phyloP scores from a whole-genome alignment of 805 yeast species.

The Spencermartinsiella europaea region DNA sequence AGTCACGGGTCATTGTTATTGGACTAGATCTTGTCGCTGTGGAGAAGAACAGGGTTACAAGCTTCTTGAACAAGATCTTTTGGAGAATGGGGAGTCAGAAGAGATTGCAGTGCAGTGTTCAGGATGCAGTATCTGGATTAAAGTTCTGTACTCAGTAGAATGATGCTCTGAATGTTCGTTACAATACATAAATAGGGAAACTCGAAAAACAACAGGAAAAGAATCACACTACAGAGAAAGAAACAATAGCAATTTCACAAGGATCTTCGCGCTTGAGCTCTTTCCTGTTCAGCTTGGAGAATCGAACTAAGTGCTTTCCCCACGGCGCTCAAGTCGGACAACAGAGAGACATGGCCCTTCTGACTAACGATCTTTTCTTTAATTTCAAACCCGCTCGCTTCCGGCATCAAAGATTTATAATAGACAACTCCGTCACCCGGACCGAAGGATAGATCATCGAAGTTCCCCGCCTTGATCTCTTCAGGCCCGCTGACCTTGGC shows the following conservation, averaged over 20 bases:
- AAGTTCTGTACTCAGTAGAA: conserved; percentile 49
- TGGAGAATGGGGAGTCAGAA: conserved; percentile 47
- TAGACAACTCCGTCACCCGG: conserved; percentile 94
- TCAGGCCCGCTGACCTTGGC: conserved; percentile 57
- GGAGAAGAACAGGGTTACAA: conserved; percentile 50
- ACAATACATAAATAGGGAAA: too few relatives aligned
- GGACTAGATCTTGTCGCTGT: conserved; percentile 34
- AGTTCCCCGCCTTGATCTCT: conserved; percentile 66
- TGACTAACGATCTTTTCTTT: conserved; percentile 60
- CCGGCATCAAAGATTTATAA: conserved; percentile 78
- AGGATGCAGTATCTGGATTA: conserved; percentile 83
- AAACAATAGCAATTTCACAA: neutral
- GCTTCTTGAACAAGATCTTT: conserved; percentile 59
- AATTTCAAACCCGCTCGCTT: conserved; percentile 61
- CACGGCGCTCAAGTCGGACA: conserved; percentile 69
- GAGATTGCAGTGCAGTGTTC: conserved; percentile 74
- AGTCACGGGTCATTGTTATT: conserved; percentile 12
- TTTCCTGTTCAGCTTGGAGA: conserved; percentile 35
- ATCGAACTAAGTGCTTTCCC: conserved; percentile 67
- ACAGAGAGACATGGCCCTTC: conserved; percentile 72
- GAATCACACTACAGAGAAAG: too few relatives aligned
- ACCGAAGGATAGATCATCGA: conserved; percentile 73
- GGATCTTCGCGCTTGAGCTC: neutral
- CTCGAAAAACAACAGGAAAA: too few relatives aligned
- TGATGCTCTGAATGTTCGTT: conserved; percentile 1